Evolutionary conservation across 306 rosid species (phyloP).

Genomic region (Quercus variabilis): DNA sequence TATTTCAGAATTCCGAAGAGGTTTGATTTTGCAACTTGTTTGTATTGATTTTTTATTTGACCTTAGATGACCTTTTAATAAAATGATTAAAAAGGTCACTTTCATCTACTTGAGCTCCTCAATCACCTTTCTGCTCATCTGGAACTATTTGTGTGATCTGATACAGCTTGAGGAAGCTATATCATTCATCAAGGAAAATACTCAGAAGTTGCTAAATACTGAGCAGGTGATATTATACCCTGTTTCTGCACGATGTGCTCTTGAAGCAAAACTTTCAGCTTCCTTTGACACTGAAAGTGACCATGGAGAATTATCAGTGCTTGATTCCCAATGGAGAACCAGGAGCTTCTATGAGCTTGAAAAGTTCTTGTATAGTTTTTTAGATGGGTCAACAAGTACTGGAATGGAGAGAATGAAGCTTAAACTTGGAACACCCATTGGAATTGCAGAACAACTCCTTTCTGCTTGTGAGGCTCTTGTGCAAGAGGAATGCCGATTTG

Average conservation of each 20-base stretch:
- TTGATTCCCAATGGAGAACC: conserved; percentile 51
- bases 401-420: conserved; percentile 97
- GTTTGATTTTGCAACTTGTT: conserved; percentile 31
- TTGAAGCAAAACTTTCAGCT: conserved; percentile 69
- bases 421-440: conserved; percentile 87
- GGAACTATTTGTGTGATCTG: conserved; percentile 22
- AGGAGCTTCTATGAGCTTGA: conserved; percentile 68
- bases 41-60: conserved; percentile 11
- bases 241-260: conserved; percentile 89
- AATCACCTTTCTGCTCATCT: background rate
- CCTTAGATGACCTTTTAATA: conserved; percentile 16
- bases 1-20: conserved; percentile 73
- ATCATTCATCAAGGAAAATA: conserved; percentile 72
- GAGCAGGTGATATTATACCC: conserved; percentile 79
- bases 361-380: conserved; percentile 68
- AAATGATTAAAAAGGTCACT: background rate
- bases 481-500: conserved; percentile 65
- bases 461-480: conserved; percentile 63
- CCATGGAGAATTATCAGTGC: conserved; percentile 29
- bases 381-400: conserved; percentile 79
- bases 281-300: conserved; percentile 39
- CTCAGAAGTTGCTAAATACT: conserved; percentile 62
- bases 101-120: background rate
- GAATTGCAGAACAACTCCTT: conserved; percentile 79
- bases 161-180: conserved; percentile 93